These are phyloP conservation scores for Trametes meyenii DNA, from an alignment of 768 basidiomycete species.

Conservation along the genomic window DNA sequence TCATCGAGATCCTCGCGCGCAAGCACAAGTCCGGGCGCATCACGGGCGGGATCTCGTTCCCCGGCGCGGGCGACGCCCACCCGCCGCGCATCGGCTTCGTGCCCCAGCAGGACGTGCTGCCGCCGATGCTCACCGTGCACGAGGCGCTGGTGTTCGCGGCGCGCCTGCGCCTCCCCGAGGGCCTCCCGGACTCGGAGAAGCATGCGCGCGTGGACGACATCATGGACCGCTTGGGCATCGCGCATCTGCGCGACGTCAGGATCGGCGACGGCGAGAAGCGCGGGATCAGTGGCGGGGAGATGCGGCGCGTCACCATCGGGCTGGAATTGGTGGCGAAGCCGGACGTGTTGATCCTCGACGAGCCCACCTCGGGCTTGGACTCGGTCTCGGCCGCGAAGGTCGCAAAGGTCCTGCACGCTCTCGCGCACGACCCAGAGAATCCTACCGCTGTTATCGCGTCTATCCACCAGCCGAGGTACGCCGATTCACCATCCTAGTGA, in stretches of 20 bases:
- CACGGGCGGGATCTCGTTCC: constrained; percentile 67
- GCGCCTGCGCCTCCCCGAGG: constrained; percentile 80
- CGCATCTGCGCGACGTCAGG: constrained; percentile 64
- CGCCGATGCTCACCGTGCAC: constrained; percentile 57
- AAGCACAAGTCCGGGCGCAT: constrained; percentile 75
- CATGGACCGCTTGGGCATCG: constrained; percentile 78
- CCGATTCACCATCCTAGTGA: not conserved
- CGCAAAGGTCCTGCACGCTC: constrained; percentile 71
- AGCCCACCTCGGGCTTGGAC: constrained; percentile 83
- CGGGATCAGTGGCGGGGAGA: constrained; percentile 92
- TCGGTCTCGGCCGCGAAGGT: constrained; percentile 85
- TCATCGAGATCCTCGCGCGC: constrained; percentile 88
- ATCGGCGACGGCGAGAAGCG: constrained; percentile 77
- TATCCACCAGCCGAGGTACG: constrained; percentile 84
- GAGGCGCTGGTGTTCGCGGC: constrained; percentile 83
- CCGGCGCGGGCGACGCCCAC: constrained; percentile 24
- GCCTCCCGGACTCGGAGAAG: constrained; percentile 62
- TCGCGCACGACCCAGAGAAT: constrained; percentile 67
- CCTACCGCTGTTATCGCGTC: constrained; percentile 85
- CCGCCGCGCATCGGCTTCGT: constrained; percentile 78
- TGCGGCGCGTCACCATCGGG: constrained; percentile 88
- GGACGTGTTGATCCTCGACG: constrained; percentile 84
- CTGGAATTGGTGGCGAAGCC: constrained; percentile 85
- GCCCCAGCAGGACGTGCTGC: constrained; percentile 84
- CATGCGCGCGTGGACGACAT: constrained; percentile 65